Evolutionary conservation across 352 stramenopile genomes (phyloP), one percentile per base, ranked within the genome.

Genomic region (Peronospora destructor): DNA sequence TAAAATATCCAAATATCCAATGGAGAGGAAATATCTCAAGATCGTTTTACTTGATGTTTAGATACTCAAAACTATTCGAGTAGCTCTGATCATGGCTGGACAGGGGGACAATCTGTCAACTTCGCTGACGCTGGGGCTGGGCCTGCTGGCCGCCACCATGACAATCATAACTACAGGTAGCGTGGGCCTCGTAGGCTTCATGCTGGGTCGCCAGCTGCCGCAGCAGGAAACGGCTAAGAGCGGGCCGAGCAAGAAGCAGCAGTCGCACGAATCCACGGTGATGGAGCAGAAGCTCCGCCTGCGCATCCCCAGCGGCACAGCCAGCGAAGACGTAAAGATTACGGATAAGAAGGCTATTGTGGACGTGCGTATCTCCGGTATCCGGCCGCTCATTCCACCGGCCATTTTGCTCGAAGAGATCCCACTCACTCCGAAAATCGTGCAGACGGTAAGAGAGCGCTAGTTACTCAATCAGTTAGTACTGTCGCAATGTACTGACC

Each of bases 401-500:
- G 85, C 85, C 46, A 87, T 84, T 50, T 49, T 95, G 30, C 61
- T 79, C 19, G 85, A 95, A 47, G 83, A 95, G 71, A 88, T 95
- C 41, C 79, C 83, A 29, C 64, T 90, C 8, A 82, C 68, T 14
- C 66, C 55, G 38, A 86, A 87, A 66, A 89, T 91, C 46, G 73
- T 75, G 44, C 75, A 87, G 41, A 93, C 82, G 12, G 72, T 82
- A 11, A 47, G 26, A 28, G 5, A 29, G 16, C 2, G 8, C 3
- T 6, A 28, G 11, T 4, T 16, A 25, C 29, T n/a, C 1, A 3
- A 10, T 8, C n/a, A 23, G 16, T 25, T 6, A n/a, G 10, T 35
- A 25, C 11, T 35, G 6, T 14, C 7, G 17, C 36, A 28, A 30
- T 30, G 37, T 5, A 32, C 17, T 43, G 19, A 40, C 34, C 13